Base-by-base conservation (phyloP, 768 basidiomycete species). In the Suillus tomentosus region DNA sequence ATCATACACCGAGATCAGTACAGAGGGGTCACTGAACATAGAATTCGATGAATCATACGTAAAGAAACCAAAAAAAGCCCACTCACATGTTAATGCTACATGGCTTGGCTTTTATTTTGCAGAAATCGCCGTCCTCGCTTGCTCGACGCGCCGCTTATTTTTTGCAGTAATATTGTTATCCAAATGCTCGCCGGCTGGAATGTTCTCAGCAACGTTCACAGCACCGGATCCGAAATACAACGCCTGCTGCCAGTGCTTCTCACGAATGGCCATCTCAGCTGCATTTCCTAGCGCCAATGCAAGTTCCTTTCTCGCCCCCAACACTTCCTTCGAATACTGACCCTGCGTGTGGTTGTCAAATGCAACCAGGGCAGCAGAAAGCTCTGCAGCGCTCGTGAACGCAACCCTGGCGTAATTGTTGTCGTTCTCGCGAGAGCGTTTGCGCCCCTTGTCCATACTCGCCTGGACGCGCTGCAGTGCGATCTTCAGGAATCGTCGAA, bases 211-310 rank as follows among this genome's bases (percentile, higher is more conserved):
- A 45, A 64, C 65, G 13, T 63, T 65, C 24, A 73, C 68, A 6
- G 74, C 68, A 9, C 68, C 70, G 3, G 64, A 62, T 22, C 72
- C 77, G 40, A 70, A 75, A 24, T 62, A 65, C 43, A 75, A 61
- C n/a, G 74, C 74, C 37, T 64, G 63, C 11, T 69, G 64, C 58
- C 71, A 71, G 13, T 67, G 59, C 22, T 62, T 55, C 45, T 63
- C 50, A 2, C 69, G 64, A n/a, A 74, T 62, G 3, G 77, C 72
- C 78, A 78, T 78, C 68, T 78, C 76, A 6, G 78, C 74, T 17
- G 76, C 76, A 61, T 78, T 77, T 0, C 74, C 74, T 22, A 78
- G 60, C 40, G 72, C 76, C 17, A 76, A 67, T 0, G 76, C 77
- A 4, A 74, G 64, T 60, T 78, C 76, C 51, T 67, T 72, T 50